phyloP scores from a whole-genome alignment of 768 basidiomycete genomes.

The Jaapia argillacea region DNA sequence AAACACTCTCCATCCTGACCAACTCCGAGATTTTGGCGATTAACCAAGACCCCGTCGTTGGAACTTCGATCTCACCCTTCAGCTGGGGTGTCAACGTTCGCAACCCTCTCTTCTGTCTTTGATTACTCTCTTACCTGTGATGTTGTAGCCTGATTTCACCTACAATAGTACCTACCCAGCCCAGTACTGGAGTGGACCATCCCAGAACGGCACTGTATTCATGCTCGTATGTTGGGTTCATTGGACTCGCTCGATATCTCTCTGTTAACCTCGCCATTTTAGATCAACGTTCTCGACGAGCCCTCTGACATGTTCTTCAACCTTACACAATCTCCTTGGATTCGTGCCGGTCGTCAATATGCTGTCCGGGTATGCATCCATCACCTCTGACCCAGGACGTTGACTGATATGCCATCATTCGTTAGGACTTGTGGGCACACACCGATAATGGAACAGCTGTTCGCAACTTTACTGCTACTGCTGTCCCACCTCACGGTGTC shows the following conservation, averaged over 20 bases:
- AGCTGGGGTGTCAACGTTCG: slow-evolving; percentile 46
- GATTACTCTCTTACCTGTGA: background rate
- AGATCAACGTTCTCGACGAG: slow-evolving; percentile 53
- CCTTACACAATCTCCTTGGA: slow-evolving; percentile 62
- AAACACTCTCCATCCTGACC: slow-evolving; percentile 44
- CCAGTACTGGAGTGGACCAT: slow-evolving; percentile 64
- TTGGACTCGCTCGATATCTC: background rate
- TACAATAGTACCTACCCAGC: slow-evolving; percentile 42
- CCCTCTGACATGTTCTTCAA: slow-evolving; percentile 51
- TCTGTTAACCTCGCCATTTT: background rate
- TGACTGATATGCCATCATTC: background rate
- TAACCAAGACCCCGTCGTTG: slow-evolving; percentile 56
- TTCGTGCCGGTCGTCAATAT: slow-evolving; percentile 57
- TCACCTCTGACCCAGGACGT: slow-evolving; percentile 1
- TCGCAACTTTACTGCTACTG: slow-evolving; percentile 45
- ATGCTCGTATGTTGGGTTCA: slow-evolving; percentile 42
- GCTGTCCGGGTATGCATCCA: slow-evolving; percentile 37
- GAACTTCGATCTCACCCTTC: slow-evolving; percentile 55
- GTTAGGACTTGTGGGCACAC: slow-evolving; percentile 64
- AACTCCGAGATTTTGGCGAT: slow-evolving; percentile 60
- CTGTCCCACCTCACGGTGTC: slow-evolving; percentile 60
- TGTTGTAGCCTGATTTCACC: slow-evolving; percentile 24
- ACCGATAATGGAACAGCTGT: slow-evolving; percentile 60
- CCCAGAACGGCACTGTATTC: slow-evolving; percentile 52
- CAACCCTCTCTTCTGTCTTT: background rate